These are phyloP conservation scores for Populus trichocarpa DNA, from an alignment of 441 rosid species.

Conservation along the genomic window DNA sequence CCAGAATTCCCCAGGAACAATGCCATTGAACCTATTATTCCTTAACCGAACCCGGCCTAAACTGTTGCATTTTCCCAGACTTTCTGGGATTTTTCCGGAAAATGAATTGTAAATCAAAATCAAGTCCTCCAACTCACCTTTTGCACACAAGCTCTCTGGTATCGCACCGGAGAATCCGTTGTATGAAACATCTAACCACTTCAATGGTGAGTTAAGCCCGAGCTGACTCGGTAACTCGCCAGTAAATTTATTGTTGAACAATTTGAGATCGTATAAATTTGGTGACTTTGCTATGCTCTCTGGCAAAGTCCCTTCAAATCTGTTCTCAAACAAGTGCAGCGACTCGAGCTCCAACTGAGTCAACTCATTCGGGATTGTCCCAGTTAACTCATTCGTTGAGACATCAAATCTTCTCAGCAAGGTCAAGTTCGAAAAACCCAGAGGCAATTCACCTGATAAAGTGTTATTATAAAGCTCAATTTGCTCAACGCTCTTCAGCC, in stretches of 20 bases:
- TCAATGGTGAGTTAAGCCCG: constrained; percentile 67
- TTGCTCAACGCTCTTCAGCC: constrained; percentile 58
- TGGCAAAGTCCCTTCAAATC: constrained; percentile 61
- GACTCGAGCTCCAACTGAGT: constrained; percentile 61
- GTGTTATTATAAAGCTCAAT: constrained; percentile 88
- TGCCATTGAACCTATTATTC: constrained; percentile 60
- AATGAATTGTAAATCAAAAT: constrained; percentile 66
- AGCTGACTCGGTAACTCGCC: constrained; percentile 65
- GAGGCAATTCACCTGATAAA: constrained; percentile 62
- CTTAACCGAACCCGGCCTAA: constrained; percentile 65
- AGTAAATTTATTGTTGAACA: constrained; percentile 59
- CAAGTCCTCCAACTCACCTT: constrained; percentile 65
- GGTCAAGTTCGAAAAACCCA: constrained; percentile 54
- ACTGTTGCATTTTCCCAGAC: constrained; percentile 57
- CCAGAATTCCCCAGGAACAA: constrained; percentile 71
- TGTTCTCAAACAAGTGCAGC: constrained; percentile 74
- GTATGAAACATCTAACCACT: constrained; percentile 58
- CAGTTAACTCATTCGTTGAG: constrained; percentile 70
- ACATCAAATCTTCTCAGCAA: constrained; percentile 63
- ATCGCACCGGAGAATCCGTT: constrained; percentile 64
- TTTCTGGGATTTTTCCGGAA: constrained; percentile 66
- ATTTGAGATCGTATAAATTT: constrained; percentile 61
- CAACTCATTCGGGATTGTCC: constrained; percentile 65
- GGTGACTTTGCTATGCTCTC: constrained; percentile 62
- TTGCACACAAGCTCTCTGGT: constrained; percentile 62